Evolutionary conservation across 176 grass and related monocot genomes (phyloP), one percentile per base, ranked within the genome.

Genomic region (Hordeum vulgare): DNA sequence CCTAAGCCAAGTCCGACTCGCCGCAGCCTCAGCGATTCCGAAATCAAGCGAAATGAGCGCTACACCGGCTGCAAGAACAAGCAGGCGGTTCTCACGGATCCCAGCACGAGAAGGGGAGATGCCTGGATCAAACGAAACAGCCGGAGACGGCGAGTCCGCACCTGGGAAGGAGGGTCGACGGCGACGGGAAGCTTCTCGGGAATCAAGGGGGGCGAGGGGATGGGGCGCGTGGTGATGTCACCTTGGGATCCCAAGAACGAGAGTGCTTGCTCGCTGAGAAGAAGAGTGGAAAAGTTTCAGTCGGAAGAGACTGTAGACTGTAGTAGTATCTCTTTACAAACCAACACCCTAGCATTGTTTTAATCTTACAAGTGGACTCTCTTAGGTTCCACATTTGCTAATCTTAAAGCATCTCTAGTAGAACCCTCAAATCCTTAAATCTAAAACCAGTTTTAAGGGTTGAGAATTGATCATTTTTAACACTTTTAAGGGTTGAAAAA

Each of bases 231-330:
- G 59, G 82, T 51, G 82, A 24, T 71, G 72, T 61, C 63, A 64
- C 78, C 83, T 89, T 64, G 72, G 83, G 83, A 89, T 85, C 64
- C 78, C 63, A 85, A 54, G 71, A 36, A 53, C 27, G 11, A n/a
- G 31, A 59, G 66, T 34, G 8, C 51, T 70, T 13, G 71, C 81
- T 62, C 56, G 17, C 64, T 42, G 78, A 27, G 78, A 68, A 65
- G 78, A 68, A 59, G 87, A 26, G 74, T 54, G 62, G 56, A 86
- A 86, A 76, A 42, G 33, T 77, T 69, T 54, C 69, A 74, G 81
- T 28, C 74, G 40, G 61, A 31, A 74, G 51, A 59, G 71, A 77
- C 61, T 75, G 78, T 21, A 9, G 17, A 74, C 71, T 74, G 44
- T 33, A 11, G 33, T 4, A 33, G 66, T 71, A 76, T 15, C 66